Conservation (phyloP, 106 monocot species). For the Platanthera zijinensis region DNA sequence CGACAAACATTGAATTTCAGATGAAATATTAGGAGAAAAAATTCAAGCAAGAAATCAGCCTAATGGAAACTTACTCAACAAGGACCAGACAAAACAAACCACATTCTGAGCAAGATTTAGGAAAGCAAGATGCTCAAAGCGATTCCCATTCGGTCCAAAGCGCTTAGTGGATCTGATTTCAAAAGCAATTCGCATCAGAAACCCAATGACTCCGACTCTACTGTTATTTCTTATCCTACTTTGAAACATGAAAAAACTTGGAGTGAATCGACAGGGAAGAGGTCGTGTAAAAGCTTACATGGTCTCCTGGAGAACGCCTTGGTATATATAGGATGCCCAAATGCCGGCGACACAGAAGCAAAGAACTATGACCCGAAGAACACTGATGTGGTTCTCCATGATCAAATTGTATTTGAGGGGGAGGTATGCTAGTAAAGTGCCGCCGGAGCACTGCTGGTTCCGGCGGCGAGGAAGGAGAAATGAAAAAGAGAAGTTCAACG, state of each 20-base stretch:
- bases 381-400: slow-evolving; percentile 1
- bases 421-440: background rate
- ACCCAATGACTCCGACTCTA: background rate
- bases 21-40: background rate
- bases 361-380: slow-evolving; percentile 49
- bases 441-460: background rate
- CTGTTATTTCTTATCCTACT: background rate
- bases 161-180: slow-evolving; percentile 74
- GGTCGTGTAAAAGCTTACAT: slow-evolving; percentile 34
- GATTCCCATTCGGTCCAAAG: slow-evolving; percentile 66
- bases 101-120: slow-evolving; percentile 98
- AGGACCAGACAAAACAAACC: slow-evolving; percentile 84
- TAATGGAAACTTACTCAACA: slow-evolving; percentile 56
- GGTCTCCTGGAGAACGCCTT: slow-evolving; percentile 95
- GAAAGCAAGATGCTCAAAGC: slow-evolving; percentile 94
- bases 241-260: background rate
- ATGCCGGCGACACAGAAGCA: slow-evolving; percentile 84
- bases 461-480: background rate
- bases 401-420: background rate
- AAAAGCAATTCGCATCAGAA: background rate
- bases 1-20: background rate
- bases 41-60: slow-evolving; percentile 1
- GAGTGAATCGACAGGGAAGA: background rate
- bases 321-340: slow-evolving; percentile 92
- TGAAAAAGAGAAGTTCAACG: background rate